These are phyloP conservation scores for Diutina neorugosa DNA, from an alignment of 1,139 yeast genomes.

Conservation along the genomic window DNA sequence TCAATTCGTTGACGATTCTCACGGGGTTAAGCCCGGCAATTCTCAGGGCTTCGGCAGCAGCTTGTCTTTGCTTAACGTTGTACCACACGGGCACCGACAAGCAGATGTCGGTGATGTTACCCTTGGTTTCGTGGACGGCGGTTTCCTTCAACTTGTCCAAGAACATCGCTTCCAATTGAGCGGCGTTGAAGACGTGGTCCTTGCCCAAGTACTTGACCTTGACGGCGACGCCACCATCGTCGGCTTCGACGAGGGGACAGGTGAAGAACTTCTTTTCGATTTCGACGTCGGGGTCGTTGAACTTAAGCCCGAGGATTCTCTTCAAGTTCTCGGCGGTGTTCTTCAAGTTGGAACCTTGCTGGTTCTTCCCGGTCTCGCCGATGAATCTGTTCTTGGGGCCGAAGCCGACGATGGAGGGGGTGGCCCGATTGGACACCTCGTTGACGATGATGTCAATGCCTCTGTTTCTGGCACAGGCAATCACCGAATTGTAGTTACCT, in stretches of 20 bases:
- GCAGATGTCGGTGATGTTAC: conserved; percentile 74
- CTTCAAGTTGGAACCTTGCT: conserved; percentile 90
- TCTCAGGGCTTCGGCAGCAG: conserved; percentile 88
- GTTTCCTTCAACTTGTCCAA: conserved; percentile 80
- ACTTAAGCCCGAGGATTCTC: conserved; percentile 75
- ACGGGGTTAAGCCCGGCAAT: conserved; percentile 97
- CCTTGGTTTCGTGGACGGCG: conserved; percentile 72
- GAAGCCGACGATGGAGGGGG: conserved; percentile 91
- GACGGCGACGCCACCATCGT: conserved; percentile 68
- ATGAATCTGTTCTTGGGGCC: conserved; percentile 81
- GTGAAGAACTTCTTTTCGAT: conserved; percentile 66
- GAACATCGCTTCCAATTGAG: conserved; percentile 92
- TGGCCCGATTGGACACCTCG: conserved; percentile 94
- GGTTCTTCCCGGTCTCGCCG: conserved; percentile 93
- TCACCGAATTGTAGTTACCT: conserved; percentile 87
- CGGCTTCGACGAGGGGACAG: conserved; percentile 54
- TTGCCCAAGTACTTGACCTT: conserved; percentile 79
- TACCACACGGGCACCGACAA: conserved; percentile 97
- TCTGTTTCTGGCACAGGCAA: conserved; percentile 97
- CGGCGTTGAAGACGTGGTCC: conserved; percentile 67
- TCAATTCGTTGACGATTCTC: conserved; percentile 90
- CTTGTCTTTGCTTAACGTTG: conserved; percentile 94
- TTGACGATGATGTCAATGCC: conserved; percentile 97
- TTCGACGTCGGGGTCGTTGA: conserved; percentile 66
- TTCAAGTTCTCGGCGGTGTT: conserved; percentile 92